Conservation (phyloP, 345 rosid genomes). For the Lagerstroemia speciosa region DNA sequence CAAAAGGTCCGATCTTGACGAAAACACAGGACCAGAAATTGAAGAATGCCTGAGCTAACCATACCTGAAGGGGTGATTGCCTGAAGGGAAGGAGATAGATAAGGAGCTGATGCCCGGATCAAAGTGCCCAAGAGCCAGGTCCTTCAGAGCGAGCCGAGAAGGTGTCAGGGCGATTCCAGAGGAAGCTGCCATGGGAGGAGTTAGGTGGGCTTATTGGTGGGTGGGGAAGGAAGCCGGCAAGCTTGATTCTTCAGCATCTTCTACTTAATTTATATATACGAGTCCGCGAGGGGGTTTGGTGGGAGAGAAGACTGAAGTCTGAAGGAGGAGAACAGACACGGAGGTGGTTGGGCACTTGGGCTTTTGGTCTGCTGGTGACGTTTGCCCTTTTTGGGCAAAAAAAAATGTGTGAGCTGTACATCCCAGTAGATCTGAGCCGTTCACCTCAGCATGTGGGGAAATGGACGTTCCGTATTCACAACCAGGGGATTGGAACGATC, state of each 20-base stretch:
- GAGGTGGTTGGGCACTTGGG: neutral
- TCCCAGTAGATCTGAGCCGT: neutral
- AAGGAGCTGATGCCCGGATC: conserved; percentile 1
- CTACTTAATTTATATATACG: neutral
- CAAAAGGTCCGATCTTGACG: neutral
- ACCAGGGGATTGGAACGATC: neutral
- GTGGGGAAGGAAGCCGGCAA: neutral
- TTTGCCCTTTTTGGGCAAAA: no score
- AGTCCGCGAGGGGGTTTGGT: neutral
- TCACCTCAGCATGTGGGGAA: neutral
- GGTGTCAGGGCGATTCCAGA: neutral
- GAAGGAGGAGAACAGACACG: neutral
- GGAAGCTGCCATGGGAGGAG: conserved; percentile 10
- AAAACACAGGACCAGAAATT: neutral
- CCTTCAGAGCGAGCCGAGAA: neutral
- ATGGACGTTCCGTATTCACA: neutral
- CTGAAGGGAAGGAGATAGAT: conserved; percentile 10
- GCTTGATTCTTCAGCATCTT: neutral
- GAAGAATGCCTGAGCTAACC: neutral
- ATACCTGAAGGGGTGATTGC: conserved; percentile 8
- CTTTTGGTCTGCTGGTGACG: neutral
- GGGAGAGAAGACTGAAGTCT: conserved; percentile 1
- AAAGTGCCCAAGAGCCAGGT: neutral
- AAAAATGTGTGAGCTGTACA: neutral
- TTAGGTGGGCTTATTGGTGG: neutral